These are phyloP conservation scores for Populus hybrid DNA, from an alignment of 441 rosid genomes.

Conservation along the genomic window DNA sequence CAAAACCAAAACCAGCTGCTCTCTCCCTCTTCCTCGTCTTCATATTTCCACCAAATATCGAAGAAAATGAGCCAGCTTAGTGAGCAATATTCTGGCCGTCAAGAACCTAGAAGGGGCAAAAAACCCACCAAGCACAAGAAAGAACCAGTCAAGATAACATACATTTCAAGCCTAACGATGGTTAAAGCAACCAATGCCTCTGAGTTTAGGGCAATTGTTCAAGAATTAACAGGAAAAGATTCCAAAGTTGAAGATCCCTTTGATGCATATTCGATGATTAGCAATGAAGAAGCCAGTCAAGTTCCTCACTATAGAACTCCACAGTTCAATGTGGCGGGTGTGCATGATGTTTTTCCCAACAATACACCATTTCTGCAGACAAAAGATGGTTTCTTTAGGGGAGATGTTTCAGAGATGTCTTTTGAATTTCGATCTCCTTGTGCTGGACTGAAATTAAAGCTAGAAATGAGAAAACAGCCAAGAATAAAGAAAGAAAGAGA, in stretches of 20 bases:
- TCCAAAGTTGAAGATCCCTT: slow-evolving; percentile 18
- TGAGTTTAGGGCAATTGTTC: slow-evolving; percentile 49
- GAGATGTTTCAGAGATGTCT: slow-evolving; percentile 13
- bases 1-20: too few species aligned
- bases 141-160: slow-evolving; percentile 35
- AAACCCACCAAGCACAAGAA: slow-evolving; percentile 23
- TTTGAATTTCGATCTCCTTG: slow-evolving; percentile 14
- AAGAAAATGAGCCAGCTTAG: slow-evolving; percentile 31
- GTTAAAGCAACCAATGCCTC: slow-evolving; percentile 37
- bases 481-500: too few species aligned
- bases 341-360: neutral
- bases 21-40: neutral
- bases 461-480: too few species aligned
- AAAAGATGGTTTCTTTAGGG: slow-evolving; percentile 17
- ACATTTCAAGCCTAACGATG: slow-evolving; percentile 45
- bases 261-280: neutral
- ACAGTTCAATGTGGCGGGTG: neutral
- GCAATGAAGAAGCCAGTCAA: neutral
- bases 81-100: neutral
- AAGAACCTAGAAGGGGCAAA: neutral
- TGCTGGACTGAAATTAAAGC: too few species aligned
- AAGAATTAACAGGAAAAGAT: slow-evolving; percentile 45
- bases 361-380: slow-evolving; percentile 1
- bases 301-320: neutral
- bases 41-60: neutral